These are phyloP conservation scores for Rhizomucor miehei DNA, from an alignment of 371 early-diverging fungal genomes.

Conservation along the genomic window DNA sequence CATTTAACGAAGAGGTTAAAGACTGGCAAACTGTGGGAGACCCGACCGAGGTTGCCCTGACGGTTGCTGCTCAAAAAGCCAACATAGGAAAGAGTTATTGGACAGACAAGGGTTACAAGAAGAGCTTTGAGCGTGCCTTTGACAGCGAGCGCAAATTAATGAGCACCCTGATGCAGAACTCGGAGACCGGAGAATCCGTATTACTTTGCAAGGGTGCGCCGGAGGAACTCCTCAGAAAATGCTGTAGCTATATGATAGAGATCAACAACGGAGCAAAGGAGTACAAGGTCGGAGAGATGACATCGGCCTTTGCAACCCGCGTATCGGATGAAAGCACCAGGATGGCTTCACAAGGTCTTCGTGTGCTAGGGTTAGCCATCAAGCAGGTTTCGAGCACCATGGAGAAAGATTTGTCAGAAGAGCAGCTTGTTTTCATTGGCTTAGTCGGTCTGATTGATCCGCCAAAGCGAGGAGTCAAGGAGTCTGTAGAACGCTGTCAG, in stretches of 20 bases:
- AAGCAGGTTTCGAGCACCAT: slow-evolving; percentile 44
- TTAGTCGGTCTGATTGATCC: slow-evolving; percentile 93
- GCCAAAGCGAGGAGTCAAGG: slow-evolving; percentile 73
- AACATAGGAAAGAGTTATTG: slow-evolving; percentile 34
- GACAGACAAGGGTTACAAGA: slow-evolving; percentile 26
- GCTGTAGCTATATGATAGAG: slow-evolving; percentile 54
- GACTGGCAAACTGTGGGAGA: slow-evolving; percentile 75
- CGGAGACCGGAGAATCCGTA: slow-evolving; percentile 23
- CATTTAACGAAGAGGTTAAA: slow-evolving; percentile 54
- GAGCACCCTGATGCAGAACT: slow-evolving; percentile 64
- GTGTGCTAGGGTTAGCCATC: slow-evolving; percentile 49
- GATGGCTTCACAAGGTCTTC: slow-evolving; percentile 85
- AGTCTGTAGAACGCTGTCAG: slow-evolving; percentile 82
- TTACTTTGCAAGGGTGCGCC: slow-evolving; percentile 90
- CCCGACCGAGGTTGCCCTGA: slow-evolving; percentile 76
- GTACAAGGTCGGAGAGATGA: slow-evolving; percentile 36
- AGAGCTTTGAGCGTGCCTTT: slow-evolving; percentile 59
- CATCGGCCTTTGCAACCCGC: slow-evolving; percentile 59
- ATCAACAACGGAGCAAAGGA: neutral
- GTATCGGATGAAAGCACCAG: slow-evolving; percentile 67
- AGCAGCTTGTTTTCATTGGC: slow-evolving; percentile 78
- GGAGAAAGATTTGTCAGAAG: slow-evolving; percentile 46
- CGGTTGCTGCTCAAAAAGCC: slow-evolving; percentile 61
- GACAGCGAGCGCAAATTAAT: slow-evolving; percentile 90
- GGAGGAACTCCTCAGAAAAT: slow-evolving; percentile 76